These are phyloP conservation scores for Sutorius eximius DNA, from an alignment of 1,284 basidiomycete genomes.

Conservation along the genomic window DNA sequence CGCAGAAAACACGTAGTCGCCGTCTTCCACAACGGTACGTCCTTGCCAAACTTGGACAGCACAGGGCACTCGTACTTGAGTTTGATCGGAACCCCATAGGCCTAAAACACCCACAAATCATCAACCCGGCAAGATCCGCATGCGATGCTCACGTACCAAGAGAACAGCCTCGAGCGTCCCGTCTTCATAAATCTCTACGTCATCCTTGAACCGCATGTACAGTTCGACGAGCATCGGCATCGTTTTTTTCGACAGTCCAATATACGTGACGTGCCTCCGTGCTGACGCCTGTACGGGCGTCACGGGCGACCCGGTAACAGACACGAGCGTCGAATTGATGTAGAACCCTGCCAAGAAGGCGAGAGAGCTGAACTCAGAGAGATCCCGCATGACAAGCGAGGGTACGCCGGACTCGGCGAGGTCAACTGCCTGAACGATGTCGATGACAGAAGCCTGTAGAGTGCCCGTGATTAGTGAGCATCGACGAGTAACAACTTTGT, in stretches of 20 bases:
- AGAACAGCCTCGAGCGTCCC: conserved; percentile 83
- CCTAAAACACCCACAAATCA: conserved; percentile 43
- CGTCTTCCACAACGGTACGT: conserved; percentile 89
- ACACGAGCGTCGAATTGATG: conserved; percentile 30
- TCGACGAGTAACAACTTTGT: not conserved
- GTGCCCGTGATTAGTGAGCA: not conserved
- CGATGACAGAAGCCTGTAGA: conserved; percentile 63
- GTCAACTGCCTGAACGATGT: conserved; percentile 68
- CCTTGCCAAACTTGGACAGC: conserved; percentile 82
- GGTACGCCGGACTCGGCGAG: conserved; percentile 59
- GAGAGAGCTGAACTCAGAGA: conserved; percentile 83
- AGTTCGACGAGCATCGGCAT: conserved; percentile 82
- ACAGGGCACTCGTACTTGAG: conserved; percentile 93
- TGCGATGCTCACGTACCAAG: conserved; percentile 52
- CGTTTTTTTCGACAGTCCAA: conserved; percentile 82
- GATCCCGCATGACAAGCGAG: conserved; percentile 76
- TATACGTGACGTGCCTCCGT: conserved; percentile 77
- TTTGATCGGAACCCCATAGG: conserved; percentile 88
- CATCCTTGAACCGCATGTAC: conserved; percentile 62
- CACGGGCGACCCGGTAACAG: conserved; percentile 13
- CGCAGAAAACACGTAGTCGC: conserved; percentile 73
- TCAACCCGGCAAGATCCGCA: not conserved
- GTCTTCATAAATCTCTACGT: conserved; percentile 68
- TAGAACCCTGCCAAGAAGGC: conserved; percentile 82
- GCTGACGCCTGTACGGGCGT: conserved; percentile 38